These are phyloP conservation scores for Cynara cardunculus DNA, from an alignment of 129 eudicot genomes.

Conservation along the genomic window DNA sequence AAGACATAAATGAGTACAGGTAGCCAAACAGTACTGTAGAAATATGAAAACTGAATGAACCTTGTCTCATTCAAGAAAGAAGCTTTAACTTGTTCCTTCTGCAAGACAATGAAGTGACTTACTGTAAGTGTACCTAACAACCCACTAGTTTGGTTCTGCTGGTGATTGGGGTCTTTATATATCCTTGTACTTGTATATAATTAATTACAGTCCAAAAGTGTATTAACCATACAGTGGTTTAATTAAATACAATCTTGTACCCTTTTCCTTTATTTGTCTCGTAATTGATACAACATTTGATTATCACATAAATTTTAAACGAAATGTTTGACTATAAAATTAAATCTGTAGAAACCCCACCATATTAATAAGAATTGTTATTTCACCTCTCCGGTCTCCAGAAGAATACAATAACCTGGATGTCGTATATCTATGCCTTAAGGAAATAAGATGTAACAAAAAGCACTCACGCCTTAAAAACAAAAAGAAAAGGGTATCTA, in stretches of 20 bases:
- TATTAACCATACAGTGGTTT: background rate
- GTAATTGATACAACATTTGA: background rate
- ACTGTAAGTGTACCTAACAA: background rate
- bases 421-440: background rate
- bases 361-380: background rate
- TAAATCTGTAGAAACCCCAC: background rate
- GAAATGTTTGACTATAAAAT: background rate
- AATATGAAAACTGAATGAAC: background rate
- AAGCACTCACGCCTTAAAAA: background rate
- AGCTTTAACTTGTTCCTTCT: constrained; percentile 4
- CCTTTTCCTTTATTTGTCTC: background rate
- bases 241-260: background rate
- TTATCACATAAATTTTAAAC: background rate
- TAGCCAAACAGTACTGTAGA: background rate
- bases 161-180: background rate
- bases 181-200: background rate
- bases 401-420: background rate
- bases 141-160: background rate
- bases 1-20: background rate
- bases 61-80: background rate
- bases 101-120: constrained; percentile 7
- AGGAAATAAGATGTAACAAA: background rate
- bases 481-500: background rate
- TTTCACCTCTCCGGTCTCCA: background rate
- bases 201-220: background rate